Percentiles rank a stretch among this genome's conserved stretches.
Evolutionary conservation across 345 rosid species (phyloP).

Genomic region (Euphorbia peplus): DNA sequence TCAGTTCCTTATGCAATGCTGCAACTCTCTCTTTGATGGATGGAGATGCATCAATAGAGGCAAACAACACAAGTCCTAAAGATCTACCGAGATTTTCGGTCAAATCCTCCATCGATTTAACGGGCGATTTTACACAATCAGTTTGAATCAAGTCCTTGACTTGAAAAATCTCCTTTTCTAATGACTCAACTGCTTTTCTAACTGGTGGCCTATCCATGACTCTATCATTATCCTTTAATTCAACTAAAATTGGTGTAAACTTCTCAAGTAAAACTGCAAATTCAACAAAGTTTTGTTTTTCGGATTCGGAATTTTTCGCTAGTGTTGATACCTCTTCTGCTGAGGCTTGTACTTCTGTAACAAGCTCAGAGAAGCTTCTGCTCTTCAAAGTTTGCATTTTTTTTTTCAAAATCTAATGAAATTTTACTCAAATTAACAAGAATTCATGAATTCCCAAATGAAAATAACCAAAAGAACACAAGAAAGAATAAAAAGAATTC

Average conservation of each 20-base stretch:
- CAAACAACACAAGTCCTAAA: constrained; percentile 62
- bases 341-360: constrained; percentile 31
- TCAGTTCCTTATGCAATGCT: constrained; percentile 49
- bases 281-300: constrained; percentile 35
- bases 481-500: too few species aligned
- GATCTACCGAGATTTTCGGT: constrained; percentile 63
- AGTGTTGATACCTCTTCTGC: constrained; percentile 34
- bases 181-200: constrained; percentile 44
- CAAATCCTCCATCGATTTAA: constrained; percentile 41
- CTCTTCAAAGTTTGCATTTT: constrained; percentile 28
- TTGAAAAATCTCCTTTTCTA: constrained; percentile 39
- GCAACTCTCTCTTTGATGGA: constrained; percentile 42
- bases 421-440: not conserved
- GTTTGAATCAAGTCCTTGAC: constrained; percentile 36
- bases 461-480: not conserved
- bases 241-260: constrained; percentile 39
- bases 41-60: constrained; percentile 35
- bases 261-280: constrained; percentile 44
- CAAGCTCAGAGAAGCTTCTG: constrained; percentile 37
- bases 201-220: constrained; percentile 38
- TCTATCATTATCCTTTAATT: constrained; percentile 25
- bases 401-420: not conserved
- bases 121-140: constrained; percentile 27
- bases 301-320: constrained; percentile 34
- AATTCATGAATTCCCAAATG: not conserved